A percentile compares a stretch with the other conserved stretches of the same genome.
Conservation (phyloP, 169 alveolate genomes). For the Plasmodium gonderi region DNA sequence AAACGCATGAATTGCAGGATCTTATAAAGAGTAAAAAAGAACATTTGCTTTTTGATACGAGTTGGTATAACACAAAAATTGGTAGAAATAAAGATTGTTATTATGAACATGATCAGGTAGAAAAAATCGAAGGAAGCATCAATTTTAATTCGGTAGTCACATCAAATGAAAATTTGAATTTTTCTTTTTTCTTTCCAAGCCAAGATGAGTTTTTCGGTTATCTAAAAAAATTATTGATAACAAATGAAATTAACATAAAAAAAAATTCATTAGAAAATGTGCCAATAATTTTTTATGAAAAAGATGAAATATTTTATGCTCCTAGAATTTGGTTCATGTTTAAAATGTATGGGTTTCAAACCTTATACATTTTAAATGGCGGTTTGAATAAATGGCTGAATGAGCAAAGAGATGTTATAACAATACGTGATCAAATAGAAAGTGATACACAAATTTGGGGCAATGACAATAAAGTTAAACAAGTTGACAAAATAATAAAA, state of each 20-base stretch:
- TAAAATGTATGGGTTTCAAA: slow-evolving; percentile 47
- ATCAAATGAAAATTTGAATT: slow-evolving; percentile 25
- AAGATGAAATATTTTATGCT: slow-evolving; percentile 55
- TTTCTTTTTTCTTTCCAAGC: slow-evolving; percentile 66
- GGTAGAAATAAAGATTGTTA: not conserved
- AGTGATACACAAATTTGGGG: not conserved
- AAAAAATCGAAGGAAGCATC: slow-evolving; percentile 57
- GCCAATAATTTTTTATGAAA: slow-evolving; percentile 57
- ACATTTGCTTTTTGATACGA: slow-evolving; percentile 35
- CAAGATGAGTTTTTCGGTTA: slow-evolving; percentile 35
- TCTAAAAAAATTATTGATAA: slow-evolving; percentile 10
- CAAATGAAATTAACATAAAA: not conserved
- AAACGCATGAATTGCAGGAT: slow-evolving; percentile 30
- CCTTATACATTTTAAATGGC: slow-evolving; percentile 46
- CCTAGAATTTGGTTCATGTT: slow-evolving; percentile 69
- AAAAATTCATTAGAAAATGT: slow-evolving; percentile 23
- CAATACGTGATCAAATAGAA: not conserved
- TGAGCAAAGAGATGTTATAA: slow-evolving; percentile 16
- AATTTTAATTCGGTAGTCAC: slow-evolving; percentile 16
- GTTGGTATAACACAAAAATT: slow-evolving; percentile 28
- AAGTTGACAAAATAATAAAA: slow-evolving; percentile 10
- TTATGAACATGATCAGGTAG: slow-evolving; percentile 19
- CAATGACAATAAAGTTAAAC: not conserved
- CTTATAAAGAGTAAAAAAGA: slow-evolving; percentile 54
- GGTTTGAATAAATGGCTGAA: slow-evolving; percentile 69